A percentile compares a stretch with the other conserved stretches of the same genome.
Evolutionary conservation across 2,329 filamentous ascomycete genomes (phyloP).

Genomic region (Erysiphe pulchra): DNA sequence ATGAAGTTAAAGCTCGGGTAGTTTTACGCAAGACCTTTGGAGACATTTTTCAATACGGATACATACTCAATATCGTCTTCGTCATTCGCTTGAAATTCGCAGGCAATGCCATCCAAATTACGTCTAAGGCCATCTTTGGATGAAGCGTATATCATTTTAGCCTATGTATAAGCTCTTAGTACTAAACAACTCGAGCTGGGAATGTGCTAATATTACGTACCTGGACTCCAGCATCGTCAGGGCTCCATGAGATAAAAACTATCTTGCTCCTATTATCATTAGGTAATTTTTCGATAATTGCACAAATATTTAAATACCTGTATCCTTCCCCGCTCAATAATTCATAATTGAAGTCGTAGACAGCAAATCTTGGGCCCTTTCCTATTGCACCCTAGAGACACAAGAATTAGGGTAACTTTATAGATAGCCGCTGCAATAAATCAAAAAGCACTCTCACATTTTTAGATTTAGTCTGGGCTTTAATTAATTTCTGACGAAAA

Average conservation of each 20-base stretch:
- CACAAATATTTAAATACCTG: conserved; percentile 21
- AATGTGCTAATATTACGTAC: conserved; percentile 20
- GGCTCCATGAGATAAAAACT: conserved; percentile 55
- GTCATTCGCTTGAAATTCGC: conserved; percentile 67
- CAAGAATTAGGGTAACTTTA: not conserved
- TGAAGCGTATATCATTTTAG: conserved; percentile 76
- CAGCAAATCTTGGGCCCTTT: conserved; percentile 56
- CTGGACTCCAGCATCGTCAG: conserved; percentile 56
- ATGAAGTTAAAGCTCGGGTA: no score
- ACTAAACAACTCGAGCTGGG: conserved; percentile 1
- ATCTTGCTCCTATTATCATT: conserved; percentile 38
- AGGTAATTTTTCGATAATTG: conserved; percentile 4
- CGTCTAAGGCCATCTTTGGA: conserved; percentile 73
- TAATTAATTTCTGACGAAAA: conserved; percentile 55
- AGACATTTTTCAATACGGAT: conserved; percentile 38
- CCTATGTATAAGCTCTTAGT: conserved; percentile 19
- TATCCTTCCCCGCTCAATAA: conserved; percentile 46
- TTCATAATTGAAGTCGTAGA: conserved; percentile 65
- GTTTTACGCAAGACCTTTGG: conserved; percentile 29
- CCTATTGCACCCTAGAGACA: conserved; percentile 23
- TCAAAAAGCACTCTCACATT: conserved; percentile 19
- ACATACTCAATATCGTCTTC: conserved; percentile 59
- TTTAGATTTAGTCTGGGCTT: conserved; percentile 47
- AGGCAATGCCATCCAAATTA: conserved; percentile 46
- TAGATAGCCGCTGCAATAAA: not conserved